Conservation (phyloP, 306 rosid genomes). For the Castanea mollissima region DNA sequence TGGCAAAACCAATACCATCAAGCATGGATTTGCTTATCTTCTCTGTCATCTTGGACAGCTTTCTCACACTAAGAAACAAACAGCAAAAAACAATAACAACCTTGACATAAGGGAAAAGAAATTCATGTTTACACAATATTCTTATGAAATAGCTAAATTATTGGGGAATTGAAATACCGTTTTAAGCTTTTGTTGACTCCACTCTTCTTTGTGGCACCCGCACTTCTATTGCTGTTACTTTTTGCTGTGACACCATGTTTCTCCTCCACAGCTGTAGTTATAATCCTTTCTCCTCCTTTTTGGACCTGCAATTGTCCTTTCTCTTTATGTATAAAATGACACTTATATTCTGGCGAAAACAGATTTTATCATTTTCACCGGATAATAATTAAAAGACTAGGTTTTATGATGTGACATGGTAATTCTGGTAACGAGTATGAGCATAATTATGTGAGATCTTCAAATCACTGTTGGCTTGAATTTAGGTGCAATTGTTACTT, state of each 20-base stretch:
- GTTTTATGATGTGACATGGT: too few relatives aligned
- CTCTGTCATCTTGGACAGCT: slow-evolving; percentile 76
- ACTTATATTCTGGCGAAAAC: background rate
- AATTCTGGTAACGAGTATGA: too few relatives aligned
- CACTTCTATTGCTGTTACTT: slow-evolving; percentile 13
- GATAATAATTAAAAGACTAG: too few relatives aligned
- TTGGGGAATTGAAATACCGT: slow-evolving; percentile 47
- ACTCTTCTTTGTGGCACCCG: slow-evolving; percentile 24
- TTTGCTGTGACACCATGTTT: slow-evolving; percentile 29
- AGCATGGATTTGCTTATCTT: slow-evolving; percentile 82
- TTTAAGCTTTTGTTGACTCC: slow-evolving; percentile 61
- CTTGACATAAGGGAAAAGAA: background rate
- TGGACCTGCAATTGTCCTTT: slow-evolving; percentile 47
- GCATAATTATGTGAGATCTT: too few relatives aligned
- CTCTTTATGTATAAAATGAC: background rate
- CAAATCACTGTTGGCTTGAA: too few relatives aligned
- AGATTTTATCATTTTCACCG: too few relatives aligned
- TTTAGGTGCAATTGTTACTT: too few relatives aligned
- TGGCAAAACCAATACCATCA: slow-evolving; percentile 70
- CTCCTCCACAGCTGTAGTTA: slow-evolving; percentile 34
- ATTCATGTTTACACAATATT: background rate
- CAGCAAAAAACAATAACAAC: slow-evolving; percentile 7
- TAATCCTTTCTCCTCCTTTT: slow-evolving; percentile 83
- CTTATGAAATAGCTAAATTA: background rate
- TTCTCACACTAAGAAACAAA: slow-evolving; percentile 55